phyloP scores from a whole-genome alignment of 2,329 filamentous ascomycete species.

The Dothiorella sarmentorum region DNA sequence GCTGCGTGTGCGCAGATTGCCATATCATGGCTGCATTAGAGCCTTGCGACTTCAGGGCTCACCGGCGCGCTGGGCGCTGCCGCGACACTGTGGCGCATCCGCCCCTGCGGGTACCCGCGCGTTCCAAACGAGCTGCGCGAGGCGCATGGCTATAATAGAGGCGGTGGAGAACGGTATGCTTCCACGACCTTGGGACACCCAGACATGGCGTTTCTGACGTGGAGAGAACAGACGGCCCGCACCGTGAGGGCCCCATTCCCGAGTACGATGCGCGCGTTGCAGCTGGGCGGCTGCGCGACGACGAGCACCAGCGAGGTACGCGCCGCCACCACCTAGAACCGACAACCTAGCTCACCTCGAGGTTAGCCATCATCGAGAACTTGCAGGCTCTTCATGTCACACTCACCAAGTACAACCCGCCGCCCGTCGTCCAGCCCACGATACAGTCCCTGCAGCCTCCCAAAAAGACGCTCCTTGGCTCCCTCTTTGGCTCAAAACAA shows the following conservation, averaged over 20 bases:
- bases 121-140: constrained; percentile 1
- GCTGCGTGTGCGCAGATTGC: background rate
- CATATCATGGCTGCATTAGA: background rate
- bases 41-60: constrained; percentile 6
- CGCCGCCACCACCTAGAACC: background rate
- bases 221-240: background rate
- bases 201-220: background rate
- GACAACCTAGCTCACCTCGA: constrained; percentile 19
- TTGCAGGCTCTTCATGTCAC: constrained; percentile 87
- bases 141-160: constrained; percentile 4
- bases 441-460: constrained; percentile 63
- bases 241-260: constrained; percentile 64
- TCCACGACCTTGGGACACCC: too few species aligned
- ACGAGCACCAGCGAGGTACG: constrained; percentile 84
- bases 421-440: constrained; percentile 71
- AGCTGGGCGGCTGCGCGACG: constrained; percentile 71
- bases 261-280: constrained; percentile 85
- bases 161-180: constrained; percentile 13
- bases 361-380: constrained; percentile 75
- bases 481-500: constrained; percentile 56
- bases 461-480: constrained; percentile 54
- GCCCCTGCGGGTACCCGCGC: background rate
- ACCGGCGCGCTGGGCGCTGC: constrained; percentile 12
- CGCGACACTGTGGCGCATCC: constrained; percentile 2
- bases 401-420: constrained; percentile 69